Percentiles rank a stretch among this genome's conserved stretches.
phyloP scores from a whole-genome alignment of 2,329 filamentous ascomycete species.

The Lasiodiplodia gonubiensis region DNA sequence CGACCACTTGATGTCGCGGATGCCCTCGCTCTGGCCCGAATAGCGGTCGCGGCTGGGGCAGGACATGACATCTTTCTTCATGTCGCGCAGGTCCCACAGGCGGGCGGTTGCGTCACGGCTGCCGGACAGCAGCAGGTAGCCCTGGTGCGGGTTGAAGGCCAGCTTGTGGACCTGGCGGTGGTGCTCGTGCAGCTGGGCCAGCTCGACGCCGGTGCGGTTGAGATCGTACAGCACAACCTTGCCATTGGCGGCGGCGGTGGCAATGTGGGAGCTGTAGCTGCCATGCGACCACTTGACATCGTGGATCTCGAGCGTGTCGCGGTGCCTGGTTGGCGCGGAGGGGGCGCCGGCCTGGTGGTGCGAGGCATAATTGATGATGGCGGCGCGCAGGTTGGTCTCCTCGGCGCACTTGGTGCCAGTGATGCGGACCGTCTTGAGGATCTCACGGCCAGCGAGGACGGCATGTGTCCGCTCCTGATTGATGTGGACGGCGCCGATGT shows the following conservation, averaged over 20 bases:
- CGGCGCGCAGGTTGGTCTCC: slow-evolving; percentile 67
- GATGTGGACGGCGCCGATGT: slow-evolving; percentile 67
- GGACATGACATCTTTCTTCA: slow-evolving; percentile 56
- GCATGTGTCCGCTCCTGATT: slow-evolving; percentile 68
- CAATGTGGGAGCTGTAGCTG: slow-evolving; percentile 64
- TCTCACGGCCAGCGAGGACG: slow-evolving; percentile 68
- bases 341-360: slow-evolving; percentile 51
- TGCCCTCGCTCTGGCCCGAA: slow-evolving; percentile 63
- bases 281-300: slow-evolving; percentile 73
- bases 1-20: slow-evolving; percentile 70
- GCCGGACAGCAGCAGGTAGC: slow-evolving; percentile 65
- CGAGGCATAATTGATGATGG: slow-evolving; percentile 63
- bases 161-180: slow-evolving; percentile 69
- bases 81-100: slow-evolving; percentile 67
- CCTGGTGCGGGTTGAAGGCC: slow-evolving; percentile 68
- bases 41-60: slow-evolving; percentile 62
- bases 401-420: slow-evolving; percentile 63
- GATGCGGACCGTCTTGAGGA: slow-evolving; percentile 68
- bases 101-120: slow-evolving; percentile 69
- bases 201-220: slow-evolving; percentile 64
- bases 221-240: slow-evolving; percentile 70
- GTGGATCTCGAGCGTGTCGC: slow-evolving; percentile 66
- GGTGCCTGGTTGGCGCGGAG: slow-evolving; percentile 55
- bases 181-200: slow-evolving; percentile 68
- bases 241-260: slow-evolving; percentile 68